Evolutionary conservation across 495 filamentous ascomycete species (phyloP).

Genomic region (Neurospora tetrasperma): DNA sequence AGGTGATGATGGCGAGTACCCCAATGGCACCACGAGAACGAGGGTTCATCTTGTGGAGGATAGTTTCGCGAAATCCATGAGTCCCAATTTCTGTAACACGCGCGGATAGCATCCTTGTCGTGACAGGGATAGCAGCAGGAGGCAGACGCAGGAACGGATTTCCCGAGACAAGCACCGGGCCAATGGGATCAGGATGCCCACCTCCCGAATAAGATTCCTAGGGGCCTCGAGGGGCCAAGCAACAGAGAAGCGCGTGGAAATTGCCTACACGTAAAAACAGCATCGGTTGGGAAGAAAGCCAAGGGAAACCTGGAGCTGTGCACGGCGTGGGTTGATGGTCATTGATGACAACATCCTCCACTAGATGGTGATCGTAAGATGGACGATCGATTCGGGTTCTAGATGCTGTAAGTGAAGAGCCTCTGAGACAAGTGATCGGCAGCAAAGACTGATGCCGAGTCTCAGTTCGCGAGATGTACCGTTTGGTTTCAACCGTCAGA

Average conservation of each 20-base stretch:
- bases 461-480: background rate
- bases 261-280: background rate
- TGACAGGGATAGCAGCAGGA: constrained; percentile 7
- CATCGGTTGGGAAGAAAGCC: background rate
- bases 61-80: constrained; percentile 14
- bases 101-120: constrained; percentile 4
- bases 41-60: background rate
- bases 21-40: background rate
- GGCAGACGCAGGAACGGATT: constrained; percentile 22
- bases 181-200: constrained; percentile 11
- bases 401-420: background rate
- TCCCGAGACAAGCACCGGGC: constrained; percentile 20
- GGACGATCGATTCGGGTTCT: background rate
- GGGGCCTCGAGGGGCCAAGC: background rate
- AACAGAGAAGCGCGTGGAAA: background rate
- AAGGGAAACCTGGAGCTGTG: background rate
- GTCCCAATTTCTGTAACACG: constrained; percentile 12
- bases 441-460: background rate
- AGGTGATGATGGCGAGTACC: background rate
- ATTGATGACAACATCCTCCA: background rate
- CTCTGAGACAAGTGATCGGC: constrained; percentile 16
- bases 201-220: background rate
- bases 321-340: background rate
- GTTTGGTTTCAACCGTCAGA: background rate
- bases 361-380: background rate